These are phyloP conservation scores for Globisporangium okanoganense DNA, from an alignment of 352 stramenopile genomes.

Conservation along the genomic window DNA sequence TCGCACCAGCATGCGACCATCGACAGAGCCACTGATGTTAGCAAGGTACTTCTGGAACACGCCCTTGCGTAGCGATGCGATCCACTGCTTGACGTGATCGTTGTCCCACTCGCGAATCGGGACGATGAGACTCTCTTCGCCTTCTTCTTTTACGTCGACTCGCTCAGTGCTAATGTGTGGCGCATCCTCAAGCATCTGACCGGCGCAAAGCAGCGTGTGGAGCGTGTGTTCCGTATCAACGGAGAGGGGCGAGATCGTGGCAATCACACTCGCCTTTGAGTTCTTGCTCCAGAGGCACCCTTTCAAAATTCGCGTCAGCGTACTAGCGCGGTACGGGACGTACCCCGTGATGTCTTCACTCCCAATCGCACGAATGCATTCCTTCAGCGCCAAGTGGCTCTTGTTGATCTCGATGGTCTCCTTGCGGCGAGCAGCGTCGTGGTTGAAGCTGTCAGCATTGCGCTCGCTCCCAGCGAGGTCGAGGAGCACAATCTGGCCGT, in stretches of 20 bases:
- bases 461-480: constrained; percentile 75
- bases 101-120: constrained; percentile 65
- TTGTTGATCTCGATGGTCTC: constrained; percentile 85
- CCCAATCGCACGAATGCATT: constrained; percentile 73
- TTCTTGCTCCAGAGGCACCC: constrained; percentile 59
- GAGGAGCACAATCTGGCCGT: constrained; percentile 51
- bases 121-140: constrained; percentile 28
- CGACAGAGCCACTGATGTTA: constrained; percentile 42
- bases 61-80: constrained; percentile 42
- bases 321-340: constrained; percentile 66
- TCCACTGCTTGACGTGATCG: constrained; percentile 45
- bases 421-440: constrained; percentile 63
- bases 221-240: constrained; percentile 81
- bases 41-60: constrained; percentile 45
- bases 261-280: constrained; percentile 62
- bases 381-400: constrained; percentile 76
- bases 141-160: constrained; percentile 47
- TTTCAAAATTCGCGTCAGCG: constrained; percentile 75
- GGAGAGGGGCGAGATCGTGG: constrained; percentile 72
- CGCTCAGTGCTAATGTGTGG: constrained; percentile 54
- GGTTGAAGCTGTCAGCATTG: constrained; percentile 76
- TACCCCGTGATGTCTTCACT: constrained; percentile 47
- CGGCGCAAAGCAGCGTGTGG: constrained; percentile 70
- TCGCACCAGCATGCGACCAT: constrained; percentile 55
- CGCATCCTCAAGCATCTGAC: constrained; percentile 62